Conservation (phyloP, 2,329 filamentous ascomycete genomes). For the Xylariaceae sp. region DNA sequence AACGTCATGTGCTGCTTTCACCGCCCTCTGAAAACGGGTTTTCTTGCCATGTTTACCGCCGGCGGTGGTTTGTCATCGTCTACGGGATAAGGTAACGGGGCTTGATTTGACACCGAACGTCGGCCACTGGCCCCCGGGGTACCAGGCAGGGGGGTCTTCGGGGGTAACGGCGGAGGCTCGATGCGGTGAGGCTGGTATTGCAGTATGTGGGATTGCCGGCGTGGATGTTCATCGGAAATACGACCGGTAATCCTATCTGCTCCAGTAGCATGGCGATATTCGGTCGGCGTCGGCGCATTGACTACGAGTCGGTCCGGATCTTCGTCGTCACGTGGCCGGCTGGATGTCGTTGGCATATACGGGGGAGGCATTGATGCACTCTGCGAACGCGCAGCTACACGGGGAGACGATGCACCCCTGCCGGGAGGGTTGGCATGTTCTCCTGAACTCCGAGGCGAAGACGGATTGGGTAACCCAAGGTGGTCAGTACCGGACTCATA, state of each 20-base stretch:
- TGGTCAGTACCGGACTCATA: constrained; percentile 55
- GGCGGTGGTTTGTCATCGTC: constrained; percentile 77
- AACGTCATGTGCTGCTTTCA: constrained; percentile 23
- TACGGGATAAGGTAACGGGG: constrained; percentile 70
- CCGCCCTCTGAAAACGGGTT: constrained; percentile 66
- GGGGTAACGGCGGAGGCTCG: constrained; percentile 67
- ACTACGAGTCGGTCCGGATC: constrained; percentile 53
- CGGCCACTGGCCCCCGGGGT: constrained; percentile 36
- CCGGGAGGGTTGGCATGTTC: constrained; percentile 41
- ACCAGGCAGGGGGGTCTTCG: constrained; percentile 69
- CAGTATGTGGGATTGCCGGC: constrained; percentile 33
- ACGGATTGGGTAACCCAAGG: constrained; percentile 41
- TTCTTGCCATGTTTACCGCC: constrained; percentile 76
- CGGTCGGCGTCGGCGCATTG: constrained; percentile 54
- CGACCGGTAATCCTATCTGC: constrained; percentile 66
- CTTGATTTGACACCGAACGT: constrained; percentile 28
- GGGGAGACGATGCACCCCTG: constrained; percentile 31
- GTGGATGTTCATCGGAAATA: constrained; percentile 55
- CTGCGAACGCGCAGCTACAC: constrained; percentile 31
- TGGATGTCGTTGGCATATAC: constrained; percentile 18
- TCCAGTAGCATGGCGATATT: constrained; percentile 55
- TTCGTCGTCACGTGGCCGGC: constrained; percentile 34
- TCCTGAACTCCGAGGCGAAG: constrained; percentile 50
- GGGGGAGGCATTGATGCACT: constrained; percentile 24
- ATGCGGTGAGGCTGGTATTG: constrained; percentile 41